phyloP scores from a whole-genome alignment of 2,329 filamentous ascomycete species.

The Aspergillus sp. region DNA sequence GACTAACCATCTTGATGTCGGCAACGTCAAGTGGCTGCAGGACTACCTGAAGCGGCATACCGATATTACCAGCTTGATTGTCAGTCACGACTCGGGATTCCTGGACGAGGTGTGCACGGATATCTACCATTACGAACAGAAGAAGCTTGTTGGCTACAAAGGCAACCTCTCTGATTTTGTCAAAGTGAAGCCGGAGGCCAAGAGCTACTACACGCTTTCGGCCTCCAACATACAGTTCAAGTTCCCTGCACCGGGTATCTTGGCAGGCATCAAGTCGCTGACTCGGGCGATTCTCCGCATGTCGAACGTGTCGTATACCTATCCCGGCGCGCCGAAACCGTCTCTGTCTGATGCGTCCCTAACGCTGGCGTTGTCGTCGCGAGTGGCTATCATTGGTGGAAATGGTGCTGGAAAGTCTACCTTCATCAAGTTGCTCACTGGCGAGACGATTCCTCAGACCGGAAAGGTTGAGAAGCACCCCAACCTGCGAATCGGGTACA shows the following conservation, averaged over 20 bases:
- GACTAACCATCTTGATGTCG: conserved; percentile 95
- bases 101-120: conserved; percentile 95
- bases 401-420: conserved; percentile 98
- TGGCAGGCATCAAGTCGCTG: conserved; percentile 89
- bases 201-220: conserved; percentile 95
- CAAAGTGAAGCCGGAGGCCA: conserved; percentile 80
- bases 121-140: conserved; percentile 97
- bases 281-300: conserved; percentile 93
- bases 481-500: conserved; percentile 97
- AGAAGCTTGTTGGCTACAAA: conserved; percentile 63
- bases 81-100: conserved; percentile 97
- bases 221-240: conserved; percentile 88
- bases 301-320: conserved; percentile 84
- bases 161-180: conserved; percentile 60
- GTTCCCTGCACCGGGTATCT: conserved; percentile 89
- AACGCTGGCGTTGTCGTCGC: conserved; percentile 76
- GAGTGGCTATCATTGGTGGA: conserved; percentile 90
- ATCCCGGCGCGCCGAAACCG: conserved; percentile 79
- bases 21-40: conserved; percentile 92
- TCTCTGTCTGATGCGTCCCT: conserved; percentile 84
- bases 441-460: conserved; percentile 71
- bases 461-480: conserved; percentile 97
- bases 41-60: conserved; percentile 92
- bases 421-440: conserved; percentile 92
- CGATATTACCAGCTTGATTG: conserved; percentile 93